phyloP scores from a whole-genome alignment of 2,329 filamentous ascomycete genomes.

The Akanthomyces muscarius region DNA sequence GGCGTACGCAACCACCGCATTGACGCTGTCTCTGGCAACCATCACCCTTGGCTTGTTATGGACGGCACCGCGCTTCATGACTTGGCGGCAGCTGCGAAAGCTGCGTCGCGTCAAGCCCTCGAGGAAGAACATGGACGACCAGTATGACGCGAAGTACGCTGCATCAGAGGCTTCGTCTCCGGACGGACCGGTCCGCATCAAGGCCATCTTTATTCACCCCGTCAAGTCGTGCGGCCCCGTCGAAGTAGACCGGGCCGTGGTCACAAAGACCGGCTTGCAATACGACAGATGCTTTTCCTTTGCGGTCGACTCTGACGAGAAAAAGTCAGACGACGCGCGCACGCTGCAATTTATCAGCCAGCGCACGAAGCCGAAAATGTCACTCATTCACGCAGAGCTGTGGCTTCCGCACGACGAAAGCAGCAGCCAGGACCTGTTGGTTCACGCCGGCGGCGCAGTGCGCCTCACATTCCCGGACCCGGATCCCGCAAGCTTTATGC shows the following conservation, averaged over 20 bases:
- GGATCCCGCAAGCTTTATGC: background rate
- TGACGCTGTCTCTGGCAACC: background rate
- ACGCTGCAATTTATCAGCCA: slow-evolving; percentile 29
- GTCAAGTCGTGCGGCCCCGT: slow-evolving; percentile 28
- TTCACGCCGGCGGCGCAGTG: slow-evolving; percentile 16
- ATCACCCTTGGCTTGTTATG: background rate
- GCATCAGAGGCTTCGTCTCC: slow-evolving; percentile 3
- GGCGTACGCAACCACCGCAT: background rate
- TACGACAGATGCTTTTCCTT: slow-evolving; percentile 28
- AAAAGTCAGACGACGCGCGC: slow-evolving; percentile 17
- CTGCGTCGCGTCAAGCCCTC: slow-evolving; percentile 22
- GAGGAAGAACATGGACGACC: slow-evolving; percentile 26
- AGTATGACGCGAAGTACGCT: slow-evolving; percentile 21
- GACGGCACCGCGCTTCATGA: background rate
- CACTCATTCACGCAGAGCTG: slow-evolving; percentile 19
- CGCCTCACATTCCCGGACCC: slow-evolving; percentile 16
- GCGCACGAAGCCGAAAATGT: slow-evolving; percentile 22
- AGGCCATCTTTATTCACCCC: slow-evolving; percentile 28
- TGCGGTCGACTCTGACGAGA: slow-evolving; percentile 25
- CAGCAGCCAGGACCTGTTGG: slow-evolving; percentile 10
- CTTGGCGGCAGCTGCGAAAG: slow-evolving; percentile 9
- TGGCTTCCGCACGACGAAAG: slow-evolving; percentile 17
- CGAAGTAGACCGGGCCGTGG: slow-evolving; percentile 23
- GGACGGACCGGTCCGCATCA: slow-evolving; percentile 21
- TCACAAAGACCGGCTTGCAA: slow-evolving; percentile 25